Percentiles rank a stretch among this genome's conserved stretches.
These are phyloP conservation scores for Backusella australiensis DNA, from an alignment of 192 early-diverging fungal genomes.

Conservation along the genomic window DNA sequence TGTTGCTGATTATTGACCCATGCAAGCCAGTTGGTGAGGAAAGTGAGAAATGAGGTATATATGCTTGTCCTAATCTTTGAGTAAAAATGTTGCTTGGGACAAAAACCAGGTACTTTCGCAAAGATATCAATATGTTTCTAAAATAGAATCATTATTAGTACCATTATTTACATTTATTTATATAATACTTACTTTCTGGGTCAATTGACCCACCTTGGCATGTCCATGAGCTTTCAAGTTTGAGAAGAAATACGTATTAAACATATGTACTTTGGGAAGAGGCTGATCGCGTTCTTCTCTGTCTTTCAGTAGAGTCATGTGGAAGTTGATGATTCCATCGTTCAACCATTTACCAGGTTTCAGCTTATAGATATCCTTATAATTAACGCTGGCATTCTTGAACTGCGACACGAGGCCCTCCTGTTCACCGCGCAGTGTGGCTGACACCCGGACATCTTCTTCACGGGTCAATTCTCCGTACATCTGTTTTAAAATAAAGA, in stretches of 20 bases:
- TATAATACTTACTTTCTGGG: conserved; percentile 49
- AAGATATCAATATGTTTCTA: conserved; percentile 59
- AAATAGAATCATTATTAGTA: background rate
- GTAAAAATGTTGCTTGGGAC: conserved; percentile 68
- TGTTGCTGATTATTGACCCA: too few relatives aligned
- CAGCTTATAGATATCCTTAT: conserved; percentile 72
- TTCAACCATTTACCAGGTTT: conserved; percentile 75
- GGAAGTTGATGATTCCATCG: conserved; percentile 96
- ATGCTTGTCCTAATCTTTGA: too few relatives aligned
- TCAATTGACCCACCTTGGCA: conserved; percentile 73
- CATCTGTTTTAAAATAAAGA: too few relatives aligned
- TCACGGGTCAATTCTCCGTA: background rate
- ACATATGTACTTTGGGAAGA: conserved; percentile 77
- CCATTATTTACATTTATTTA: too few relatives aligned
- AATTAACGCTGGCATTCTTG: conserved; percentile 16
- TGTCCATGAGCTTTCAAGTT: conserved; percentile 65
- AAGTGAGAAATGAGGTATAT: too few relatives aligned
- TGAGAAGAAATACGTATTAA: conserved; percentile 88
- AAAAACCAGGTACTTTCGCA: conserved; percentile 66
- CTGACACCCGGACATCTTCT: conserved; percentile 3
- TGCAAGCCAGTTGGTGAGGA: too few relatives aligned
- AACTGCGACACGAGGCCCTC: background rate
- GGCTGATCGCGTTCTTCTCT: conserved; percentile 42
- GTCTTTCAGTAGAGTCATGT: conserved; percentile 71
- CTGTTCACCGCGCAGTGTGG: background rate